Evolutionary conservation across 2,329 filamentous ascomycete species (phyloP).

Genomic region (Zymoseptoria ardabiliae): DNA sequence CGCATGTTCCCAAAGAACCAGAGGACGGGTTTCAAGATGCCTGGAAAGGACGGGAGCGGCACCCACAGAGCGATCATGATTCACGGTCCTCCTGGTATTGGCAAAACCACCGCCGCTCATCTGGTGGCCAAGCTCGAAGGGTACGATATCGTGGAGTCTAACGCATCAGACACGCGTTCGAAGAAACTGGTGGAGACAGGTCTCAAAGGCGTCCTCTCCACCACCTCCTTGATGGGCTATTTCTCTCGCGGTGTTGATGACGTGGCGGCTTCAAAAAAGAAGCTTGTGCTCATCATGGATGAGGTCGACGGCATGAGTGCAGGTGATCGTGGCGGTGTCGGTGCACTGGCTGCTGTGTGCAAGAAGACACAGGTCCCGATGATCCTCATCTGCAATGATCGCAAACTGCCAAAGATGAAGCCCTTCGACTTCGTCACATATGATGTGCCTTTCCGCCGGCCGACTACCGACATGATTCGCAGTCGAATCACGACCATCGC

Average conservation of each 20-base stretch:
- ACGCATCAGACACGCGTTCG: slow-evolving; percentile 90
- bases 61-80: slow-evolving; percentile 85
- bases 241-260: slow-evolving; percentile 76
- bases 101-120: slow-evolving; percentile 95
- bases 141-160: slow-evolving; percentile 89
- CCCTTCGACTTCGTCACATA: slow-evolving; percentile 83
- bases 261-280: slow-evolving; percentile 76
- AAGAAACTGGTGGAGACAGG: slow-evolving; percentile 90
- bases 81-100: slow-evolving; percentile 90
- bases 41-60: slow-evolving; percentile 78
- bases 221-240: slow-evolving; percentile 84
- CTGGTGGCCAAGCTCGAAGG: slow-evolving; percentile 87
- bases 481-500: slow-evolving; percentile 93
- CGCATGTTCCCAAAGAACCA: slow-evolving; percentile 71
- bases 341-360: slow-evolving; percentile 86
- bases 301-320: slow-evolving; percentile 99
- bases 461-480: slow-evolving; percentile 83
- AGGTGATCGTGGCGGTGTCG: slow-evolving; percentile 90
- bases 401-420: slow-evolving; percentile 91
- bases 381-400: slow-evolving; percentile 97
- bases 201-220: slow-evolving; percentile 84
- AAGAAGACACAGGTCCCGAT: slow-evolving; percentile 92
- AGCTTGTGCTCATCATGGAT: slow-evolving; percentile 95
- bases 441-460: slow-evolving; percentile 80
- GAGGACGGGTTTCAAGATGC: slow-evolving; percentile 72